Base-by-base conservation (phyloP, 345 rosid genomes). In the Turritis glabra region DNA sequence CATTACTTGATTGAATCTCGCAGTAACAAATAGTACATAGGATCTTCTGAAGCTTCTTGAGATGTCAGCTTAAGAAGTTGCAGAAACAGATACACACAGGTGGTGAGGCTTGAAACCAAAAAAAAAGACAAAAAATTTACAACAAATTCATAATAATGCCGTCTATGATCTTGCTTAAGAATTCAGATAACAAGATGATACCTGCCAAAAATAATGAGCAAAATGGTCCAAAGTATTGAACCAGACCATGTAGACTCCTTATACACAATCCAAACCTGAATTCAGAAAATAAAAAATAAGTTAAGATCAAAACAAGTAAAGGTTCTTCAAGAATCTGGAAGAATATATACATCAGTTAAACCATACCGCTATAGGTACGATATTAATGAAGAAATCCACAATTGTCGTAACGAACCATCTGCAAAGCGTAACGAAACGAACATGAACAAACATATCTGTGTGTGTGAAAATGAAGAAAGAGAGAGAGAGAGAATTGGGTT, bases 341-440 rank as follows among this genome's bases (percentile, higher is more conserved):
- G 19, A 8, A 38, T 38, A 22, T 23, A 33, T 33, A 13, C 7
- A 30, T 56, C 3, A 30, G 22, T 17, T 17, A 17, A 56, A 25
- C 15, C 72, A 40, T 82, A 93, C 98, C 84, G 73, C 92, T 8
- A 93, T 51, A 63, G 92, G 84, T 0, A 80, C 80, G 9, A 84
- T 15, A 29, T 86, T 83, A 58, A 88, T 85, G 59, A 82, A 93
- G 84, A 79, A 89, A 85, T 93, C 98, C 14, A 93, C 64, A 75
- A 93, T 50, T 53, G 93, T 84, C 29, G 93, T 90, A 11, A 44
- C 55, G 87, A 86, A 85, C 98, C 98, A 93, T 79, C 98, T 93
- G 82, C 46, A 41, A 82, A 52, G 12, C 25, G 41, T 37, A 18
- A 50, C 15, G 30, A 57, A 2, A 47, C 40, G 4, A 61, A 23